A percentile compares a stretch with the other conserved stretches of the same genome.
These are phyloP conservation scores for Phaeolepiota aurea DNA, from an alignment of 768 basidiomycete species.

Conservation along the genomic window DNA sequence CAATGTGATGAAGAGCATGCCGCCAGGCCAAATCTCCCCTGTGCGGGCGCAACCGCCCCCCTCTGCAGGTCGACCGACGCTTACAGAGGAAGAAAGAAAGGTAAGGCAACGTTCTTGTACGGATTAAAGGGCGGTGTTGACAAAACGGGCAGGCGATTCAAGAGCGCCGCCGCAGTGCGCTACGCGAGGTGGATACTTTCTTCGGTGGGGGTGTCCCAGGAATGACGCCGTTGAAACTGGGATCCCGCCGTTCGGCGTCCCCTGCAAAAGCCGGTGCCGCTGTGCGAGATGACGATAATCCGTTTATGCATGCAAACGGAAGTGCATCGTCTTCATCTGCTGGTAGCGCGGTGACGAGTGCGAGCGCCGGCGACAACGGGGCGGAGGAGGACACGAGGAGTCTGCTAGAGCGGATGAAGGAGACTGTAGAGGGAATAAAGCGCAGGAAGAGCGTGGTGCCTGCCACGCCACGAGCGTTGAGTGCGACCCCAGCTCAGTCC, in stretches of 20 bases:
- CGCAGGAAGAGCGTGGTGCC: slow-evolving; percentile 28
- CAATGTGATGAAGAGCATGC: background rate
- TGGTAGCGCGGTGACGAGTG: background rate
- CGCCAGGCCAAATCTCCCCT: slow-evolving; percentile 5
- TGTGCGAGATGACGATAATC: slow-evolving; percentile 6
- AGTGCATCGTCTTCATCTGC: background rate
- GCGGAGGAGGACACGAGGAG: slow-evolving; percentile 31
- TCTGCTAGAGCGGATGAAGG: slow-evolving; percentile 40
- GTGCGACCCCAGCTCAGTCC: background rate
- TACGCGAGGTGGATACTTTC: slow-evolving; percentile 38
- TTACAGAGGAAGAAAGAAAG: slow-evolving; percentile 41
- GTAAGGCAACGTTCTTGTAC: slow-evolving; percentile 12
- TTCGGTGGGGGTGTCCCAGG: slow-evolving; percentile 49
- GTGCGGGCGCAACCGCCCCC: no score
- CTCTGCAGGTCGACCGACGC: slow-evolving; percentile 11
- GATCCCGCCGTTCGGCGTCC: background rate
- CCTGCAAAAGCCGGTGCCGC: background rate
- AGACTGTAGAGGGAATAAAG: slow-evolving; percentile 40
- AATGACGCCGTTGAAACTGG: slow-evolving; percentile 23
- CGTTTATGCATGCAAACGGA: slow-evolving; percentile 4
- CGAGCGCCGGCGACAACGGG: no score
- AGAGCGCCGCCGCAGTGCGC: slow-evolving; percentile 52
- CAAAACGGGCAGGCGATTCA: slow-evolving; percentile 41
- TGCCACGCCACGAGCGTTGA: slow-evolving; percentile 6
- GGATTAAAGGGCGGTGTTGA: background rate